Evolutionary conservation across 768 basidiomycete species (phyloP), one percentile per base, ranked within the genome.

Genomic region (Pilatotrama ljubarskyi): DNA sequence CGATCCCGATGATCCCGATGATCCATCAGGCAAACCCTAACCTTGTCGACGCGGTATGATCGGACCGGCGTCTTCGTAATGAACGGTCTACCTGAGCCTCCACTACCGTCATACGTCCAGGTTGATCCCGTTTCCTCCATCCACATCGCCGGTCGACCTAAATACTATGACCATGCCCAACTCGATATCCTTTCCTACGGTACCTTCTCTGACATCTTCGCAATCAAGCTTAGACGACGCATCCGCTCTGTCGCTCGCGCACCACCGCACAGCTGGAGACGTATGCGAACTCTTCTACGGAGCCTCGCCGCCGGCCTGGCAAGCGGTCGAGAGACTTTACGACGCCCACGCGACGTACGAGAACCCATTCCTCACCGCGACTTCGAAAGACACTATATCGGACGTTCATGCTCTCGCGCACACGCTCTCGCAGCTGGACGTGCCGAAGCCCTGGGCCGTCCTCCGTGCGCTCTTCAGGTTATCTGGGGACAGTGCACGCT

Each of bases 281-380:
- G 83, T 90, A 26, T 87, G 89, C 67, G 81, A 85, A 59, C 80
- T 82, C 40, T 86, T 90, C 51, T 89, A 90, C 57, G 85, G 87
- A 17, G 81, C 86, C 13, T 50, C 68, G 15, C 56, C 71, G 40
- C 74, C 81, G 2, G 78, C 86, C 36, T 75, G 80, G 51, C 83
- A 82, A 46, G 74, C 78, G 5, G 73, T 88, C 0, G 82, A 84
- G 63, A 78, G 81, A 51, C 84, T 86, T 64, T 92, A 91, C 66
- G 90, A 92, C 71, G 64, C 84, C 18, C 84, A 82, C 69, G 90
- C 90, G 61, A 80, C 87, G 66, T 92, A 92, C 67, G 89, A 92
- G 75, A 92, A 92, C 66, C 91, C 91, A 3, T 71, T 88, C 62
- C 69, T 92, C 40, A 91, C 89, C 35, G 88, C 90, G 36, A 88